These are phyloP conservation scores for Acer saccharum DNA, from an alignment of 345 rosid species.

Conservation along the genomic window DNA sequence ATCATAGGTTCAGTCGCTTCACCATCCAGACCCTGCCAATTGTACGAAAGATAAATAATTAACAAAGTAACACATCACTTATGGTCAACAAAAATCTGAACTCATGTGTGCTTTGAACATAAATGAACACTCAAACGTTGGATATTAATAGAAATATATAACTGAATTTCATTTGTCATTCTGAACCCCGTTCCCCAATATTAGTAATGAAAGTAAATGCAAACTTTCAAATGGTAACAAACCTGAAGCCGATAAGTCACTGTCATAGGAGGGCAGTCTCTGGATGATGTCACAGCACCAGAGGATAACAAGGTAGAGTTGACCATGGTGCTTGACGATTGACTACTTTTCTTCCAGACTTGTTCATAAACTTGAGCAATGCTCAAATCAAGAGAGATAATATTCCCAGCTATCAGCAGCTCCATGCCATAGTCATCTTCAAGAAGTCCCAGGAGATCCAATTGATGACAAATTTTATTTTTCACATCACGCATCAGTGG, in stretches of 20 bases:
- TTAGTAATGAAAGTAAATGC: neutral
- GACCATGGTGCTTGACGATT: conserved; percentile 62
- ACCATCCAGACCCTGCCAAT: conserved; percentile 89
- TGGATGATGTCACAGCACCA: conserved; percentile 51
- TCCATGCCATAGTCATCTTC: conserved; percentile 99
- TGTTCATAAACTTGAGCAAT: conserved; percentile 97
- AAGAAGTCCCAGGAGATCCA: conserved; percentile 82
- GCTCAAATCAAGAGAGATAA: conserved; percentile 95
- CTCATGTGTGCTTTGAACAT: neutral
- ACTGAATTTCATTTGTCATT: neutral
- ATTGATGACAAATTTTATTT: conserved; percentile 92
- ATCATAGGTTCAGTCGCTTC: conserved; percentile 99
- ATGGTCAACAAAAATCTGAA: neutral
- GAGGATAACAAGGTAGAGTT: conserved; percentile 65
- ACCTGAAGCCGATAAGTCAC: conserved; percentile 99
- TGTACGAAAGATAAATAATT: conserved; percentile 15
- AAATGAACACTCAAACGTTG: neutral
- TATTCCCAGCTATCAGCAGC: conserved; percentile 94
- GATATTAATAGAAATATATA: neutral
- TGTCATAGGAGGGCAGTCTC: conserved; percentile 94
- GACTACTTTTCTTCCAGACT: conserved; percentile 91
- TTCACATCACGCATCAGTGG: conserved; percentile 99
- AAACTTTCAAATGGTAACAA: conserved; percentile 22
- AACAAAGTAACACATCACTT: conserved; percentile 8
- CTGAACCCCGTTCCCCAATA: neutral